phyloP scores from a whole-genome alignment of 1,284 basidiomycete genomes.

The Pascua guehoae region DNA sequence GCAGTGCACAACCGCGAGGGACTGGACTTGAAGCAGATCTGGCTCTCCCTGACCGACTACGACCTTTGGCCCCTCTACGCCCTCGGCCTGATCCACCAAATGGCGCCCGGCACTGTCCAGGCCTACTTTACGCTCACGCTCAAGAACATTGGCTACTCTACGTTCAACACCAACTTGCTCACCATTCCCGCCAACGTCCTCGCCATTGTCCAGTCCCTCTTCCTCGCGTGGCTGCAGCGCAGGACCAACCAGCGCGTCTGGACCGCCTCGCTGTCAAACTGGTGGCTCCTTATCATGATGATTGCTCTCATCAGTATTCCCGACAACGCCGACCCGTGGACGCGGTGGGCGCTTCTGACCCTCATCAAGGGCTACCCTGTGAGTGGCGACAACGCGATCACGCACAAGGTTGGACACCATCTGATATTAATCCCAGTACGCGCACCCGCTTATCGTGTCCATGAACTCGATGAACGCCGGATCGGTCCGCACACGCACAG shows the following conservation, averaged over 20 bases:
- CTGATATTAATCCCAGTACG: slow-evolving; percentile 7
- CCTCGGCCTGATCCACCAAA: slow-evolving; percentile 24
- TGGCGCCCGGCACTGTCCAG: slow-evolving; percentile 29
- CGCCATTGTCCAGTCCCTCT: slow-evolving; percentile 39
- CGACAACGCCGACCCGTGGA: slow-evolving; percentile 22
- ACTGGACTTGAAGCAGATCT: slow-evolving; percentile 26
- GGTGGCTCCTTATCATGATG: slow-evolving; percentile 35
- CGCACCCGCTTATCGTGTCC: slow-evolving; percentile 32
- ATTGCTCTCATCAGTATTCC: slow-evolving; percentile 26
- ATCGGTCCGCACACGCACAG: slow-evolving; percentile 39
- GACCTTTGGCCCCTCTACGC: slow-evolving; percentile 50
- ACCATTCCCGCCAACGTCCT: slow-evolving; percentile 36
- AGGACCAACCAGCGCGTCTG: slow-evolving; percentile 28
- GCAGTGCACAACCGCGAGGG: slow-evolving; percentile 53
- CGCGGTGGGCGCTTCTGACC: slow-evolving; percentile 18
- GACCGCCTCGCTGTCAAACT: slow-evolving; percentile 14
- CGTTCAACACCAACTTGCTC: slow-evolving; percentile 47
- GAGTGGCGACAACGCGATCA: background rate
- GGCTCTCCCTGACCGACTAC: slow-evolving; percentile 40
- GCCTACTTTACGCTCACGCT: slow-evolving; percentile 32
- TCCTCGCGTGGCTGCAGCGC: slow-evolving; percentile 29
- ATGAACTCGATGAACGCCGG: slow-evolving; percentile 34
- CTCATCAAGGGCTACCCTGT: slow-evolving; percentile 18
- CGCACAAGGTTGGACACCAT: too few species aligned
- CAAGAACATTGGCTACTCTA: slow-evolving; percentile 33